Conservation (phyloP, 495 filamentous ascomycete genomes). For the Penicillium waksmanii region DNA sequence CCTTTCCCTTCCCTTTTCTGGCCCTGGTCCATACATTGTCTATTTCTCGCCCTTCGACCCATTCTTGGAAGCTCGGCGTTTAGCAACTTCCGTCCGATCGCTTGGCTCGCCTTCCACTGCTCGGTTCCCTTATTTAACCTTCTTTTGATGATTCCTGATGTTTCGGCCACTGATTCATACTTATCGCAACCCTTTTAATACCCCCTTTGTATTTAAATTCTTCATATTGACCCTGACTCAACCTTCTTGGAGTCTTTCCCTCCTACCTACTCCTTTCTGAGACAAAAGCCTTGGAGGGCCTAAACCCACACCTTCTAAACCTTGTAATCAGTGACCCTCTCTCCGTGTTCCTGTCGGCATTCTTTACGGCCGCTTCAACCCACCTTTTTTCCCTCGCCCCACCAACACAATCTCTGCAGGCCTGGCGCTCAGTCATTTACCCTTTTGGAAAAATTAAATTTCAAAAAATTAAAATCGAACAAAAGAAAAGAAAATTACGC, state of each 20-base stretch:
- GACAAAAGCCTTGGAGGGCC: slow-evolving; percentile 16
- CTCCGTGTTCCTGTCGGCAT: slow-evolving; percentile 28
- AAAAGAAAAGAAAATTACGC: slow-evolving; percentile 16
- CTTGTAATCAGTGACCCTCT: slow-evolving; percentile 25
- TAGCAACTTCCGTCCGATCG: slow-evolving; percentile 34
- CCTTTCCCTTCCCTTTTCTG: not conserved
- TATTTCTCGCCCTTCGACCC: slow-evolving; percentile 1
- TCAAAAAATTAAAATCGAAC: slow-evolving; percentile 11
- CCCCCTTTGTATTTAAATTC: slow-evolving; percentile 1
- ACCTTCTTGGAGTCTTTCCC: slow-evolving; percentile 1
- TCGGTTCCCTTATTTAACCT: slow-evolving; percentile 37
- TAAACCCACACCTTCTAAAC: slow-evolving; percentile 24
- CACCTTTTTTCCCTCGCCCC: slow-evolving; percentile 22
- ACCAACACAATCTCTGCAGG: slow-evolving; percentile 35
- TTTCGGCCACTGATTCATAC: slow-evolving; percentile 13
- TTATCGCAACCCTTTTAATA: slow-evolving; percentile 2
- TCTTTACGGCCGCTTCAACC: slow-evolving; percentile 23
- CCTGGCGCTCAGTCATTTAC: slow-evolving; percentile 21
- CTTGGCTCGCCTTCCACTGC: slow-evolving; percentile 24
- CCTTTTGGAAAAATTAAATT: slow-evolving; percentile 16
- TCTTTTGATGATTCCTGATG: slow-evolving; percentile 31
- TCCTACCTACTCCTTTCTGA: slow-evolving; percentile 18
- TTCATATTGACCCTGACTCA: slow-evolving; percentile 12
- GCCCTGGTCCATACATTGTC: not conserved
- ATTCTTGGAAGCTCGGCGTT: slow-evolving; percentile 34